These are phyloP conservation scores for Podospora fimiseda DNA, from an alignment of 495 filamentous ascomycete species.

Conservation along the genomic window DNA sequence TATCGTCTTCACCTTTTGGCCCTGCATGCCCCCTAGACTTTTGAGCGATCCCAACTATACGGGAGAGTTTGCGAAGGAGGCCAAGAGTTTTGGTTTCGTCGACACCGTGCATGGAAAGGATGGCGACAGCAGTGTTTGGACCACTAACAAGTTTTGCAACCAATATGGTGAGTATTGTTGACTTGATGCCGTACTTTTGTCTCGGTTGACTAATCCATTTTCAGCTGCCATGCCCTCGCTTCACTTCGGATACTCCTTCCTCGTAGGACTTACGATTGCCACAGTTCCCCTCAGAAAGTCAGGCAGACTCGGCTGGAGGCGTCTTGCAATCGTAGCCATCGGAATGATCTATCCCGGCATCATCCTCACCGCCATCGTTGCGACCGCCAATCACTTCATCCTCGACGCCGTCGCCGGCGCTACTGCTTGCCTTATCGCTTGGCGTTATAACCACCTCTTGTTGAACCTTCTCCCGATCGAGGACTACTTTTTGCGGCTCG, in stretches of 20 bases:
- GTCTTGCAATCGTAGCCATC: conserved; percentile 34
- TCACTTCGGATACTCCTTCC: conserved; percentile 73
- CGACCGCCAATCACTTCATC: conserved; percentile 69
- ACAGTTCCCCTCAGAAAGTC: conserved; percentile 23
- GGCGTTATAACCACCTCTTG: conserved; percentile 22
- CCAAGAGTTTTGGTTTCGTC: conserved; percentile 55
- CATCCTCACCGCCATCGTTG: conserved; percentile 62
- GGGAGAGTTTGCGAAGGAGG: conserved; percentile 22
- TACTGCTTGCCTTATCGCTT: conserved; percentile 22
- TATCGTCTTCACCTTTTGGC: conserved; percentile 69
- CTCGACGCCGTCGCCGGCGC: conserved; percentile 65
- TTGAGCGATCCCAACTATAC: conserved; percentile 44
- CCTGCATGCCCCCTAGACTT: conserved; percentile 74
- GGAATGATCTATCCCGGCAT: conserved; percentile 59
- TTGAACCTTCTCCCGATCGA: conserved; percentile 26
- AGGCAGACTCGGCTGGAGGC: conserved; percentile 22
- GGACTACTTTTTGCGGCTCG: conserved; percentile 23
- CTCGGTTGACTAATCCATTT: not conserved
- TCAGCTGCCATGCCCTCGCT: conserved; percentile 71
- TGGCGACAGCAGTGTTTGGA: conserved; percentile 54
- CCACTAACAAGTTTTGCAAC: conserved; percentile 62
- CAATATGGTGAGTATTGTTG: conserved; percentile 22
- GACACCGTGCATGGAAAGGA: conserved; percentile 69
- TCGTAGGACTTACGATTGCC: conserved; percentile 64
- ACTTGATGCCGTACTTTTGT: no score